Evolutionary conservation across 208 protist genomes (phyloP), one percentile per base, ranked within the genome.

Genomic region (Acanthamoeba divionensis): DNA sequence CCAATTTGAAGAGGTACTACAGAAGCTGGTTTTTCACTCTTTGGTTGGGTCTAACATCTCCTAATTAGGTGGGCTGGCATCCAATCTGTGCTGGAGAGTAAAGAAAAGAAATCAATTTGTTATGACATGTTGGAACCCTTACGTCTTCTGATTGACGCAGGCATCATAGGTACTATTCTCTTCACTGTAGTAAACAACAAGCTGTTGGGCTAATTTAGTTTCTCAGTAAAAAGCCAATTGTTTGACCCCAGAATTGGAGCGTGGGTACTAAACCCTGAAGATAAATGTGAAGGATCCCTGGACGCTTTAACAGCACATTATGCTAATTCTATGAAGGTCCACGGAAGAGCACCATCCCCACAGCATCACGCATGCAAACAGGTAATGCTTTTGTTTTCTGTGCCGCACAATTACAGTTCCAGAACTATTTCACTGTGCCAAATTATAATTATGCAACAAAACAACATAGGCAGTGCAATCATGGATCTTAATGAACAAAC

Each of bases 401-500:
- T 24, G 52, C 52, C n/a, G 52, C 52, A 24, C 52, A 18, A 60
- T 60, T n/a, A 60, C 18, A n/a, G n/a, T 24, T n/a, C 52, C n/a
- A 60, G n/a, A 24, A 60, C 18, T n/a, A 18, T 60, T 60, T 18
- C n/a, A n/a, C n/a, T n/a, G n/a, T n/a, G n/a, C n/a, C n/a, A n/a
- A n/a, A n/a, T n/a, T n/a, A n/a, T n/a, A n/a, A n/a, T n/a, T n/a
- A n/a, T n/a, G n/a, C n/a, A n/a, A n/a, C n/a, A n/a, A n/a, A n/a
- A n/a, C n/a, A n/a, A n/a, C n/a, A n/a, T 13, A 85, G 52, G 75
- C 75, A 2, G 75, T 85, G n/a, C 75, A 85, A 9, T 85, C 75
- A 54, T 85, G 75, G 75, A 85, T 85, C 21, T 54, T 85, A 21
- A 85, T 85, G 75, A 85, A 85, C 18, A 85, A 85, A 26, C 52